Conservation (phyloP, 208 protist species). For the Leishmania gerbilli region DNA sequence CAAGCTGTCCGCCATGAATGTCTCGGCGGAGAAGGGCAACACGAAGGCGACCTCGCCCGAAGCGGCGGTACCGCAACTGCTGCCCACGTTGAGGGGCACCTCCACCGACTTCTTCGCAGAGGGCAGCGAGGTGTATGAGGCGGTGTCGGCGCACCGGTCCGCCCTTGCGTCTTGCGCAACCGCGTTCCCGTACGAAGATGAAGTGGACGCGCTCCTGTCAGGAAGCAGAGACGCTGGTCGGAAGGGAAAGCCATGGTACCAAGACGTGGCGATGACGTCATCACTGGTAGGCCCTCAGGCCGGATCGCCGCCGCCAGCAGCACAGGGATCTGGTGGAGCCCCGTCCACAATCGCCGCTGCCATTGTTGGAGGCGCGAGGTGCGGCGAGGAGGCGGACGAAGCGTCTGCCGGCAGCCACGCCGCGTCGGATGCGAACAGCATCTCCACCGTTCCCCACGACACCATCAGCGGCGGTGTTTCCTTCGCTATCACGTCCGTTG, state of each 20-base stretch:
- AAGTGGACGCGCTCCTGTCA: neutral
- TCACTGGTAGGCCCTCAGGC: neutral
- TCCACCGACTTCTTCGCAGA: slow-evolving; percentile 47
- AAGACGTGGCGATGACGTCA: neutral
- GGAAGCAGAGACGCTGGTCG: neutral
- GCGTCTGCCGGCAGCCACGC: slow-evolving; percentile 6
- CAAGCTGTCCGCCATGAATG: slow-evolving; percentile 24
- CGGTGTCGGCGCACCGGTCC: slow-evolving; percentile 17
- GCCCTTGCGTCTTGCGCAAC: slow-evolving; percentile 37
- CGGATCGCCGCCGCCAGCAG: neutral
- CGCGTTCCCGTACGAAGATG: slow-evolving; percentile 53
- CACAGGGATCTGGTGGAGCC: neutral
- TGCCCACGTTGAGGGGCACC: slow-evolving; percentile 29
- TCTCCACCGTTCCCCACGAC: slow-evolving; percentile 16
- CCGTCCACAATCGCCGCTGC: slow-evolving; percentile 10
- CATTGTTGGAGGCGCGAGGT: neutral
- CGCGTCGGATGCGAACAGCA: slow-evolving; percentile 4
- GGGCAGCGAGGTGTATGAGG: slow-evolving; percentile 32
- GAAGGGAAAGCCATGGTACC: slow-evolving; percentile 7
- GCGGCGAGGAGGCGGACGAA: neutral
- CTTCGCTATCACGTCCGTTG: slow-evolving; percentile 32
- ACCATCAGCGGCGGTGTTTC: slow-evolving; percentile 11
- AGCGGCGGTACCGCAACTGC: slow-evolving; percentile 20
- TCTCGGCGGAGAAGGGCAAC: neutral
- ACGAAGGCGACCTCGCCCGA: neutral